Base-by-base conservation (phyloP, 371 early-diverging fungal genomes). In the Syncephalastrum racemosum region DNA sequence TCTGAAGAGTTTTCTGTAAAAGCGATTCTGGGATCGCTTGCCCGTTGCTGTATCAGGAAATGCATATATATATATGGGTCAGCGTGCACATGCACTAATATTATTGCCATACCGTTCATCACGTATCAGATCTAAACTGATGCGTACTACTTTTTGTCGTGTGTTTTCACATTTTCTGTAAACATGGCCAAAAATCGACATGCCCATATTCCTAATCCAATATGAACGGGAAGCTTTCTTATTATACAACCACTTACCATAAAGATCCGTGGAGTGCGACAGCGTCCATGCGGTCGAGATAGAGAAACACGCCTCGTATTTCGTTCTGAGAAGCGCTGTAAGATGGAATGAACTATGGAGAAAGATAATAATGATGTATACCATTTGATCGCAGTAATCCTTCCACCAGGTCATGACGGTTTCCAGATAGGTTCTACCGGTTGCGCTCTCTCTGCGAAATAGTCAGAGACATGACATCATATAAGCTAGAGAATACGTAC, bases 201-300 rank as follows among this genome's bases (percentile, higher is more conserved):
- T 67, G 0, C 91, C 92, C 84, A 93, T 82, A 24, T 90, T 90
- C 91, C 79, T 78, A 43, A n/a, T 53, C 19, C 10, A 19, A 36
- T 20, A 54, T 47, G 13, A 22, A 23, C 16, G 36, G 36, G 10
- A 2, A 3, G 10, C 6, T 31, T 31, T 31, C 36, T 31, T 10
- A 31, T 5, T 1, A 31, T 10, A 0, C 2, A 0, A 31, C 8
- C 36, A 20, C 44, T 41, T 68, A 73, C 81, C 95, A 95, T 47
- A 96, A 64, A 13, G 90, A 87, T 39, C 79, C 77, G n/a, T 85
- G 63, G 15, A 84, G 81, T 14, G 85, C 85, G 22, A 92, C 68
- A 15, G 90, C 89, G 60, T 89, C 92, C 0, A 93, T 92, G 24
- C 97, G 90, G 73, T 97, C 97, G 44, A 97, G 74, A 58, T 94